Conservation (phyloP, 2,329 filamentous ascomycete species). For the Grosmannia penicillata region DNA sequence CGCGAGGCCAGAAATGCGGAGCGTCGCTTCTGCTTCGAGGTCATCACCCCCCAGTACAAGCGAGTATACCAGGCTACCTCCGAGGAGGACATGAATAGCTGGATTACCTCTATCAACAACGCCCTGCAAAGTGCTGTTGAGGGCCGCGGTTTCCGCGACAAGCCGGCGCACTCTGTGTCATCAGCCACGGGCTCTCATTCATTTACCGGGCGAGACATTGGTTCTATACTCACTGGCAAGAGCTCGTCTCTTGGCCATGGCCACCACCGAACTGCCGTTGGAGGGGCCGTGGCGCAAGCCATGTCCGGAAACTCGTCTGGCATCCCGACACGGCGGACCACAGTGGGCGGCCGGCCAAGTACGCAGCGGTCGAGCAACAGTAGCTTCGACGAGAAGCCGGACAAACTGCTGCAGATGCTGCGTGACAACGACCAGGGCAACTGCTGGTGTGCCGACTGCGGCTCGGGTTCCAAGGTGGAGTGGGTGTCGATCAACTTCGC, state of each 20-base stretch:
- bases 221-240: conserved; percentile 85
- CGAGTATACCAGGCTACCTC: conserved; percentile 95
- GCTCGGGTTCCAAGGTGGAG: conserved; percentile 81
- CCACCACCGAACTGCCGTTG: conserved; percentile 20
- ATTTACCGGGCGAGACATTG: conserved; percentile 69
- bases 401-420: conserved; percentile 73
- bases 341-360: conserved; percentile 73
- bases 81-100: conserved; percentile 94
- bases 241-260: conserved; percentile 53
- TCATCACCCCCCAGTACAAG: conserved; percentile 92
- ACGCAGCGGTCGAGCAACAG: conserved; percentile 50
- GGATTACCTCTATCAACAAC: conserved; percentile 95
- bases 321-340: conserved; percentile 69
- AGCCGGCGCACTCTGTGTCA: conserved; percentile 26
- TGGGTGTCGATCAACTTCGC: conserved; percentile 98
- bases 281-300: conserved; percentile 21
- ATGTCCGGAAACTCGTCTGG: conserved; percentile 27
- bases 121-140: conserved; percentile 93
- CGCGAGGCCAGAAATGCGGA: conserved; percentile 91
- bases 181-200: conserved; percentile 24
- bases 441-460: conserved; percentile 86
- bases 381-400: conserved; percentile 66
- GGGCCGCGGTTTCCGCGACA: conserved; percentile 48
- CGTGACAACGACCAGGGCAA: conserved; percentile 88
- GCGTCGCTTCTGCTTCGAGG: conserved; percentile 91